Base-by-base conservation (phyloP, 75 land plant genomes). In the Pseudotsuga menziesii region DNA sequence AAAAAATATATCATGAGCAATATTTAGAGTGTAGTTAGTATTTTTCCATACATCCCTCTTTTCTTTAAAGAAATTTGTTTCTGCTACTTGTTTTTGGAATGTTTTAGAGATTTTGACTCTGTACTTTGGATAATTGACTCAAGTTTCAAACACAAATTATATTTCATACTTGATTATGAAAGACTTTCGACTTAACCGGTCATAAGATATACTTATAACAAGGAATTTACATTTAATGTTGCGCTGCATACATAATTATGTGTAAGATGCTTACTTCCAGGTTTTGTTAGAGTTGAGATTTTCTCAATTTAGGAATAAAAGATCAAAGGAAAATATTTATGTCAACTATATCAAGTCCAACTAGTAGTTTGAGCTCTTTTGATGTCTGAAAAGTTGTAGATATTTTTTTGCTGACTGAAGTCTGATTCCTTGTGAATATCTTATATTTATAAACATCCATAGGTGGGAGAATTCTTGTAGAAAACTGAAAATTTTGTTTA, bases 161-260 rank as follows among this genome's bases (percentile, higher is more conserved):
- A n/a, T n/a, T n/a, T n/a, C 56, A 80, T 57, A n/a, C 60, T 97
- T 61, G 78, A 85, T 26, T 36, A 75, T 20, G 82, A 85, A 12
- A 86, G 80, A 54, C 86, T 97, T 39, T 89, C 89, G 27, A 97
- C 97, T 16, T 81, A 87, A 70, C 32, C 92, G 27, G 72, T 56
- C 29, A 73, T 97, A 3, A 91, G 79, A 69, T 92, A 97, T 78
- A 90, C 86, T 12, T 95, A 97, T 76, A 78, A 78, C 11, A 94
- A 89, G 64, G 79, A 87, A 56, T 92, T 97, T 77, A 88, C 92
- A 17, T 94, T 97, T 77, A 97, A 77, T n/a, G 82, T 89, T 66
- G 99, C 98, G 44, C 72, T 97, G 79, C 99, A 97, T 78, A 92
- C 95, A 36, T 94, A 94, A 70, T 97, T 94, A 67, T 56, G 63